Percentiles rank a stretch among this genome's conserved stretches.
phyloP scores from a whole-genome alignment of 1,139 yeast species.

The Lodderomyces beijingensis region DNA sequence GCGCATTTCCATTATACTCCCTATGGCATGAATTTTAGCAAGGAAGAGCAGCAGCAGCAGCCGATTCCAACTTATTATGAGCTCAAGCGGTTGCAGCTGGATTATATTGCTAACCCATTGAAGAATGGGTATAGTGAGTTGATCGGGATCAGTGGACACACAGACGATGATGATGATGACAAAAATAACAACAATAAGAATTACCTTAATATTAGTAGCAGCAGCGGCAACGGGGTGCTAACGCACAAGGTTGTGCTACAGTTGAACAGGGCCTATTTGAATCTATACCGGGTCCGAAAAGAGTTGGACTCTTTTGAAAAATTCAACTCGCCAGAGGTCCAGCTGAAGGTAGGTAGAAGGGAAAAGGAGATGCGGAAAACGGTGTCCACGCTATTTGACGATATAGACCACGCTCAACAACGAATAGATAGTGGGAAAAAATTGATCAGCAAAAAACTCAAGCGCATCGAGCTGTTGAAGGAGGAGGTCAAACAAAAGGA shows the following conservation, averaged over 20 bases:
- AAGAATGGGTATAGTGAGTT: constrained; percentile 53
- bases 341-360: constrained; percentile 29
- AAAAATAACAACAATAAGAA: constrained; percentile 1
- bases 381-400: constrained; percentile 26
- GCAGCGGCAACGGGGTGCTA: constrained; percentile 25
- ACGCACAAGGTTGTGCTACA: constrained; percentile 37
- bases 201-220: no score
- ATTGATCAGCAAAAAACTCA: constrained; percentile 31
- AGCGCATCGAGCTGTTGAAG: constrained; percentile 25
- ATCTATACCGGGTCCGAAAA: constrained; percentile 22
- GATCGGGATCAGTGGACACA: constrained; percentile 50
- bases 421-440: constrained; percentile 41
- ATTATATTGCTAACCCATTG: constrained; percentile 63
- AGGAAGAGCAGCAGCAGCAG: constrained; percentile 8
- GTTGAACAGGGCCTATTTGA: constrained; percentile 28
- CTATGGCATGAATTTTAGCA: constrained; percentile 37
- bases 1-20: constrained; percentile 62
- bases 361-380: constrained; percentile 26
- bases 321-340: constrained; percentile 22
- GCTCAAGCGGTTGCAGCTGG: constrained; percentile 61
- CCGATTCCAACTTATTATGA: constrained; percentile 48
- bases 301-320: constrained; percentile 24
- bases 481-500: constrained; percentile 19
- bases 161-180: constrained; percentile 1
- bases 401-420: constrained; percentile 35